Evolutionary conservation across 495 filamentous ascomycete genomes (phyloP).

Genomic region (Hyaloscypha hepaticicola): DNA sequence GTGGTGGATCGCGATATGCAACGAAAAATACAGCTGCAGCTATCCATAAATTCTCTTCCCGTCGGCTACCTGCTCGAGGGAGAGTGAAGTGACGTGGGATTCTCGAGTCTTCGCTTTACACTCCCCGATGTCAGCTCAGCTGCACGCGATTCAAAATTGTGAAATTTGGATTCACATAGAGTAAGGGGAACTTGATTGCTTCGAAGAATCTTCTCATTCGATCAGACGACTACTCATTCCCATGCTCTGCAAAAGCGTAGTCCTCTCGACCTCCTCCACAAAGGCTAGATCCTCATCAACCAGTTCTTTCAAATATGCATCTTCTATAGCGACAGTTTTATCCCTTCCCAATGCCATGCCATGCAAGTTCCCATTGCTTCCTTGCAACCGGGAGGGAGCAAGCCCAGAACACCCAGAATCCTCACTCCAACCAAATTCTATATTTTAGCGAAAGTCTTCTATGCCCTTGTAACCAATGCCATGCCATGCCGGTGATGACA

Average conservation of each 20-base stretch:
- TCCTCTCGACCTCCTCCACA: not conserved
- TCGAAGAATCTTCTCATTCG: not conserved
- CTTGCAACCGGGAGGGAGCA: not conserved
- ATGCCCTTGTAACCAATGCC: not conserved
- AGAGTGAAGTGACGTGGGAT: not conserved
- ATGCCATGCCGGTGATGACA: not conserved
- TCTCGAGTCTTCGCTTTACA: not conserved
- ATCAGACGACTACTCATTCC: not conserved
- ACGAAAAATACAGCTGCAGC: not conserved
- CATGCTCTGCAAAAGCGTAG: slow-evolving; percentile 3
- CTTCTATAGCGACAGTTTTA: slow-evolving; percentile 16
- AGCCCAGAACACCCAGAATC: slow-evolving; percentile 7
- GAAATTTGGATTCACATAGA: not conserved
- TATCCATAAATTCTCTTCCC: not conserved
- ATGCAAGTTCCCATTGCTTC: not conserved
- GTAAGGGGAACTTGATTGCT: not conserved
- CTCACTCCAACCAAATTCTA: slow-evolving; percentile 17
- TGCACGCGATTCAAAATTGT: too few species aligned
- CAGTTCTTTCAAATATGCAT: not conserved
- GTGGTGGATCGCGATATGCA: not conserved
- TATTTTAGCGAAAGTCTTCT: slow-evolving; percentile 24
- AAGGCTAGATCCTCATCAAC: not conserved
- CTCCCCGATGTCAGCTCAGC: too few species aligned
- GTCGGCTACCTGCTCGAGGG: not conserved
- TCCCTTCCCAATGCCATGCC: slow-evolving; percentile 1